phyloP scores from a whole-genome alignment of 1,284 basidiomycete species.

The Farysia itapuensis region DNA sequence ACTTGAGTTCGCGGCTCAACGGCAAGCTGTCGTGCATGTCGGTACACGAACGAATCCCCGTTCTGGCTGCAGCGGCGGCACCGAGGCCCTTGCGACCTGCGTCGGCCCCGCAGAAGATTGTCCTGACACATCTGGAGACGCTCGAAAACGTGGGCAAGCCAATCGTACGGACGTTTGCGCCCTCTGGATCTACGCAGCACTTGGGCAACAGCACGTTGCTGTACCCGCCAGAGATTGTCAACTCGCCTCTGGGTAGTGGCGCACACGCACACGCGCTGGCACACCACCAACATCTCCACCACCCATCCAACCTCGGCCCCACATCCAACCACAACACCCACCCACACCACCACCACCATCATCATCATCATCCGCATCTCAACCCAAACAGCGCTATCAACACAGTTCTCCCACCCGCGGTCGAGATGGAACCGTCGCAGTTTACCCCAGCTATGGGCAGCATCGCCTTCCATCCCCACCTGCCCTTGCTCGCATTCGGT shows the following conservation, averaged over 20 bases:
- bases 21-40: conserved; percentile 74
- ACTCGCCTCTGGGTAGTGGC: background rate
- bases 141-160: conserved; percentile 19
- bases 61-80: conserved; percentile 70
- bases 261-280: background rate
- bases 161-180: conserved; percentile 28
- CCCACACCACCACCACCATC: conserved; percentile 9
- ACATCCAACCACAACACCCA: background rate
- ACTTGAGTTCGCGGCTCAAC: conserved; percentile 63
- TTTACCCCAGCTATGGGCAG: conserved; percentile 50
- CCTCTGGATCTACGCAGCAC: conserved; percentile 18
- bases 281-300: background rate
- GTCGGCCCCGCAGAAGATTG: conserved; percentile 24
- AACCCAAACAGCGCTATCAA: conserved; percentile 20
- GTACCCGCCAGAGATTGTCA: conserved; percentile 16
- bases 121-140: conserved; percentile 40
- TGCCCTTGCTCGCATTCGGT: conserved; percentile 51
- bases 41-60: conserved; percentile 79
- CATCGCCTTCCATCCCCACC: conserved; percentile 56
- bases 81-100: conserved; percentile 27
- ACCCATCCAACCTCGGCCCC: background rate
- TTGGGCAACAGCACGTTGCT: conserved; percentile 22
- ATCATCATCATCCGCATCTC: conserved; percentile 17
- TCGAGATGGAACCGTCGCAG: conserved; percentile 12
- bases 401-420: conserved; percentile 22